Evolutionary conservation across 331 rosid genomes (phyloP).

Genomic region (Cydonia oblonga): DNA sequence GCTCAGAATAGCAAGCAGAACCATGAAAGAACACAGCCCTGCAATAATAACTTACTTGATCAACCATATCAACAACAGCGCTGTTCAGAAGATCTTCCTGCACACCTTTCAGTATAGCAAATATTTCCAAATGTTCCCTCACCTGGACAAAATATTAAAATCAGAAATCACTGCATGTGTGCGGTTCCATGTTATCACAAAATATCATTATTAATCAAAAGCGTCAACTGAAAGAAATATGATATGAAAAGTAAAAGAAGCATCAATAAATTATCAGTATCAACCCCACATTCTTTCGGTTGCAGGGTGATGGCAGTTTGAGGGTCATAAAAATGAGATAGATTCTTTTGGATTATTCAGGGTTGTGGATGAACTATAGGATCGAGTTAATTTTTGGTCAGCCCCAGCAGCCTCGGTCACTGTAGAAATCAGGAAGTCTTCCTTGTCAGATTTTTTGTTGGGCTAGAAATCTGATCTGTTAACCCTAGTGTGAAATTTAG

Average conservation of each 20-base stretch:
- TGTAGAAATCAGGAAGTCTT: background rate
- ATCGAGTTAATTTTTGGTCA: background rate
- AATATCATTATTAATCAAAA: background rate
- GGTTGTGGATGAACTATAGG: background rate
- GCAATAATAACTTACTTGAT: slow-evolving; percentile 56
- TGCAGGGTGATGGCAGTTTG: background rate
- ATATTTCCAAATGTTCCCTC: slow-evolving; percentile 88
- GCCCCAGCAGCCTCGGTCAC: background rate
- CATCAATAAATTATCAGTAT: no score
- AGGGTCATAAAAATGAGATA: background rate
- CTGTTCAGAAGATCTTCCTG: slow-evolving; percentile 52
- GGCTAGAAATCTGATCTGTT: background rate
- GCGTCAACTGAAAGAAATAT: background rate
- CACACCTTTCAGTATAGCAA: slow-evolving; percentile 80
- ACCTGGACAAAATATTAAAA: slow-evolving; percentile 46
- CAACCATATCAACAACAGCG: slow-evolving; percentile 64
- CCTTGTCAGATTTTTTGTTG: background rate
- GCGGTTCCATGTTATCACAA: background rate
- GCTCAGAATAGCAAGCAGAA: background rate
- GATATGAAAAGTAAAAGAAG: background rate
- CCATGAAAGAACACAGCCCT: background rate
- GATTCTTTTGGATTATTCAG: background rate
- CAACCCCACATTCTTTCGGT: background rate
- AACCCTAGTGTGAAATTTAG: background rate
- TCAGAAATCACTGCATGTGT: slow-evolving; percentile 3